Evolutionary conservation across 2,329 filamentous ascomycete genomes (phyloP), one percentile per base, ranked within the genome.

Genomic region (Biscogniauxia marginata): DNA sequence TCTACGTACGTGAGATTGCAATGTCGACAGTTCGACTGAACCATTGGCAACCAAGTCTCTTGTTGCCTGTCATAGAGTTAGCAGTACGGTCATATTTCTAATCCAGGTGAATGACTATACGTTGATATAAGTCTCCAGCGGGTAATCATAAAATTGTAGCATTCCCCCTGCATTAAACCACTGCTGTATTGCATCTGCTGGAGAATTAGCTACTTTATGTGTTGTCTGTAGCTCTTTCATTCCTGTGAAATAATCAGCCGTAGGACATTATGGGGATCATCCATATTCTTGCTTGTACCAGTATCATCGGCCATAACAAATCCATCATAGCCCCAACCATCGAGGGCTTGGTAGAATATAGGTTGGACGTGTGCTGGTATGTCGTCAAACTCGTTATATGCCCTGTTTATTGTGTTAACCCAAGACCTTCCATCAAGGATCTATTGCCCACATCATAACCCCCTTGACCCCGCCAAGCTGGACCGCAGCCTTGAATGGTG

Each of bases 141-240:
- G 70, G 55, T 75, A 77, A 56, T 78, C 75, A 48, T 78, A 78
- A 55, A 74, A 78, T 50, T 77, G 76, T 2, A 77, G 64, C 74
- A 78, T 78, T 1, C 75, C 73, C 30, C 76, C 76, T 3, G 74
- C 74, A 52, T 75, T 75, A 52, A 75, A 75, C 74, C 75, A 78
- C 48, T 78, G 75, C 2, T 63, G 64, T 30, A 78, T 74, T 2
- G 71, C 72, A 59, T 75, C 73, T 7, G 71, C 73, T 1, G 72
- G 70, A 7, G 71, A 73, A 52, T 63, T 63, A 0, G 75, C 73
- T 1, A 77, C 74, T 22, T 60, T 56, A 60, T 78, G 75, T 4
- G 71, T 56, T 3, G 64, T 63, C 39, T 73, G 61, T 16, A 76
- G 39, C 30, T 72, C 68, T 9, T 61, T 58, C 67, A 73, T 71